Evolutionary conservation across 371 early-diverging fungal genomes (phyloP).

Genomic region (Homolaphlyctis polyrhiza): DNA sequence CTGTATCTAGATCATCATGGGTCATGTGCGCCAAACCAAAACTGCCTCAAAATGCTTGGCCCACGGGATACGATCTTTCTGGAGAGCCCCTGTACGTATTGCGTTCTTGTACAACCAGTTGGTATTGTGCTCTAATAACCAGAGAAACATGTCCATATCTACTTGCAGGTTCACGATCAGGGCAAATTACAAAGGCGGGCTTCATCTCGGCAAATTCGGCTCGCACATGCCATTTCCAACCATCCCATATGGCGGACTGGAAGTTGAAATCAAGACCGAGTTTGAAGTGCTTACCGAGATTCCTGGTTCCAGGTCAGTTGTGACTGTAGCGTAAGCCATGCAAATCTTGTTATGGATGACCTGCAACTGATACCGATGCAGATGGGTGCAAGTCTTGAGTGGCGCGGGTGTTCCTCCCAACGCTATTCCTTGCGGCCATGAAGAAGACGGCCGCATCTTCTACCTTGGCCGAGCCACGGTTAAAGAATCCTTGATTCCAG

Average conservation of each 20-base stretch:
- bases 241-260: constrained; percentile 13
- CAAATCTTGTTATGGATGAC: too few species aligned
- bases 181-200: constrained; percentile 1
- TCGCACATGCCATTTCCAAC: neutral
- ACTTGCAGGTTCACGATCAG: constrained; percentile 7
- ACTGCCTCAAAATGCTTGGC: constrained; percentile 13
- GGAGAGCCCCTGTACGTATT: constrained; percentile 11
- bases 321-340: too few species aligned
- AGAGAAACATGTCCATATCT: too few species aligned
- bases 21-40: too few species aligned
- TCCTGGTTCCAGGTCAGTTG: neutral
- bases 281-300: constrained; percentile 13
- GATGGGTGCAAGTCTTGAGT: neutral
- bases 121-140: too few species aligned
- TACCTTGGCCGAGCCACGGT: constrained; percentile 12
- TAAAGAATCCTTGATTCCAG: neutral
- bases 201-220: constrained; percentile 17
- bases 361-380: too few species aligned
- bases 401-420: constrained; percentile 9
- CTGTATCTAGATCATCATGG: too few species aligned
- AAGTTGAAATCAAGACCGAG: constrained; percentile 2
- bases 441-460: constrained; percentile 11
- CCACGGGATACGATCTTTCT: constrained; percentile 8
- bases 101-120: too few species aligned
- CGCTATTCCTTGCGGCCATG: constrained; percentile 15